Percentiles rank a stretch among this genome's conserved stretches.
These are phyloP conservation scores for Ophiostoma pallidulum DNA, from an alignment of 2,329 filamentous ascomycete species.

Conservation along the genomic window DNA sequence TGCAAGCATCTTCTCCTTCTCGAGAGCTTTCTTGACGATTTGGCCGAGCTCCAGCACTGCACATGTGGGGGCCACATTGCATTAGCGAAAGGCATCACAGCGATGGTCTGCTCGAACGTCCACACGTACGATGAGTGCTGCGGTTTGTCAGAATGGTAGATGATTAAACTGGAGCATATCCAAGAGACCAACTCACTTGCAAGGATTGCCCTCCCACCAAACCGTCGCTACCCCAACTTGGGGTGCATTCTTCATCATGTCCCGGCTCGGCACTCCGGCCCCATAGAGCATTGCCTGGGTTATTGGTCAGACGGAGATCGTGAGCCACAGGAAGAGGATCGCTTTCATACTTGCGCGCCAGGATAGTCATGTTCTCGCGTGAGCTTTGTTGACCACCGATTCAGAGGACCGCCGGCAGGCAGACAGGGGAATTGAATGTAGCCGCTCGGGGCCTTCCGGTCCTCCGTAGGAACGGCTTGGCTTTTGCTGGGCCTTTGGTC, in stretches of 20 bases:
- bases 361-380: constrained; percentile 85
- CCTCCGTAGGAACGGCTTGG: no score
- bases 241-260: constrained; percentile 81
- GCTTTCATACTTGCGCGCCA: constrained; percentile 63
- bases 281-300: constrained; percentile 88
- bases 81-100: no score
- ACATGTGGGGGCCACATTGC: neutral
- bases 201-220: constrained; percentile 97
- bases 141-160: no score
- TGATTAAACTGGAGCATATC: no score
- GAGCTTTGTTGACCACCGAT: constrained; percentile 75
- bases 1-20: constrained; percentile 76
- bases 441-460: no score
- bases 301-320: no score
- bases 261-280: constrained; percentile 71
- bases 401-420: constrained; percentile 51
- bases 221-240: constrained; percentile 87
- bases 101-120: no score
- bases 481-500: no score
- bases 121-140: constrained; percentile 35
- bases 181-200: constrained; percentile 74
- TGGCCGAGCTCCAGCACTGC: constrained; percentile 76
- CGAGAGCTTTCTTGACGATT: constrained; percentile 72
- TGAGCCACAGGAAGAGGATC: no score
- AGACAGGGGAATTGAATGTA: constrained; percentile 45